These are phyloP conservation scores for Botrytis elliptica DNA, from an alignment of 2,329 filamentous ascomycete species.

Conservation along the genomic window DNA sequence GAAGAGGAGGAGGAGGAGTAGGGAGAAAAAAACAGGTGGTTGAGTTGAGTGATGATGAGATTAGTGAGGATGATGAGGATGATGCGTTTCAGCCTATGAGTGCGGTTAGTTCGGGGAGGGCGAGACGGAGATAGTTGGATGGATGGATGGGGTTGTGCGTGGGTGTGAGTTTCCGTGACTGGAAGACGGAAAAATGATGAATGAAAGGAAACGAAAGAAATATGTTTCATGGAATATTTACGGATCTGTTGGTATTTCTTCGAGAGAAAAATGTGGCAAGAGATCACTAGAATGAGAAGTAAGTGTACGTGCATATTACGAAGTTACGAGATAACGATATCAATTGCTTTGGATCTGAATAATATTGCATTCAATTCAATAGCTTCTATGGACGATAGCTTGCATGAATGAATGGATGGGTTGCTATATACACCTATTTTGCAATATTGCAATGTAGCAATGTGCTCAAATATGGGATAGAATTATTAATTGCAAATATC, in stretches of 20 bases:
- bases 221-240: neutral
- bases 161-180: no score
- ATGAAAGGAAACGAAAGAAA: neutral
- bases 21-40: conserved; percentile 38
- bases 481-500: no score
- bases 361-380: neutral
- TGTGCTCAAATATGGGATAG: no score
- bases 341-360: neutral
- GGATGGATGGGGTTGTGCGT: neutral
- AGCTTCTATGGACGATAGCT: no score
- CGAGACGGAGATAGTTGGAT: neutral
- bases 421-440: no score
- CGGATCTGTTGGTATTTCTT: neutral
- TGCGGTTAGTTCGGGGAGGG: neutral
- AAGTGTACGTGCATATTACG: neutral
- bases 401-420: neutral
- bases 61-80: conserved; percentile 51
- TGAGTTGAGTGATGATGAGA: conserved; percentile 66
- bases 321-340: neutral
- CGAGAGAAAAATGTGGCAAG: no score
- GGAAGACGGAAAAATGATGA: no score
- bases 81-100: conserved; percentile 54
- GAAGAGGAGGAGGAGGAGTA: neutral
- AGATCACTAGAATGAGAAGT: neutral
- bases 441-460: neutral